Percentiles rank a stretch among this genome's conserved stretches.
These are phyloP conservation scores for Wakefieldia striispora DNA, from an alignment of 768 basidiomycete species.

Conservation along the genomic window DNA sequence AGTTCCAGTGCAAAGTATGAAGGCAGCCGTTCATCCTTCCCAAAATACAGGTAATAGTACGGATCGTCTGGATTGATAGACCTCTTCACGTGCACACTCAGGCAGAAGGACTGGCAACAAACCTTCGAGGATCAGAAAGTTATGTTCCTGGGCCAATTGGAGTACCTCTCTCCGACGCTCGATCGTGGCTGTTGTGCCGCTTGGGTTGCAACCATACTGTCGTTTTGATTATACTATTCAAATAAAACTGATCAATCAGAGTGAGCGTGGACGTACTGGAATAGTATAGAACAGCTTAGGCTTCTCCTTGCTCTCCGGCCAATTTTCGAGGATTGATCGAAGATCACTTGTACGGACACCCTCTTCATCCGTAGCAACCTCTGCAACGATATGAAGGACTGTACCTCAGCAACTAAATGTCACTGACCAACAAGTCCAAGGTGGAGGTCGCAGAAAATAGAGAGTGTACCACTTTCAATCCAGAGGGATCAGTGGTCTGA, in stretches of 20 bases:
- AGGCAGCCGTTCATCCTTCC: conserved; percentile 55
- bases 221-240: not conserved
- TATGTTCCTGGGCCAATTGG: conserved; percentile 64
- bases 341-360: conserved; percentile 65
- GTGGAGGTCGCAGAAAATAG: conserved; percentile 53
- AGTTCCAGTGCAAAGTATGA: conserved; percentile 84
- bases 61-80: conserved; percentile 62
- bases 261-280: conserved; percentile 44
- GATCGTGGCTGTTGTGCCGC: conserved; percentile 71
- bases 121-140: conserved; percentile 88
- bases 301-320: conserved; percentile 68
- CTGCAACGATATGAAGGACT: conserved; percentile 36
- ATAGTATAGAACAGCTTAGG: conserved; percentile 84
- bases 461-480: conserved; percentile 56
- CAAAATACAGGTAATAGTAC: conserved; percentile 77
- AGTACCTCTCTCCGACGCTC: conserved; percentile 73
- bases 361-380: conserved; percentile 72
- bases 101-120: conserved; percentile 1
- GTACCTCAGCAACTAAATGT: not conserved
- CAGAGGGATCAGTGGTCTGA: conserved; percentile 8
- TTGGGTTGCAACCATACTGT: conserved; percentile 85
- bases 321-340: conserved; percentile 63
- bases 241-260: conserved; percentile 2
- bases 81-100: not conserved
- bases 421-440: conserved; percentile 58